Percentiles rank a stretch among this genome's conserved stretches.
These are phyloP conservation scores for Ogataea minuta DNA, from an alignment of 805 yeast species.

Conservation along the genomic window DNA sequence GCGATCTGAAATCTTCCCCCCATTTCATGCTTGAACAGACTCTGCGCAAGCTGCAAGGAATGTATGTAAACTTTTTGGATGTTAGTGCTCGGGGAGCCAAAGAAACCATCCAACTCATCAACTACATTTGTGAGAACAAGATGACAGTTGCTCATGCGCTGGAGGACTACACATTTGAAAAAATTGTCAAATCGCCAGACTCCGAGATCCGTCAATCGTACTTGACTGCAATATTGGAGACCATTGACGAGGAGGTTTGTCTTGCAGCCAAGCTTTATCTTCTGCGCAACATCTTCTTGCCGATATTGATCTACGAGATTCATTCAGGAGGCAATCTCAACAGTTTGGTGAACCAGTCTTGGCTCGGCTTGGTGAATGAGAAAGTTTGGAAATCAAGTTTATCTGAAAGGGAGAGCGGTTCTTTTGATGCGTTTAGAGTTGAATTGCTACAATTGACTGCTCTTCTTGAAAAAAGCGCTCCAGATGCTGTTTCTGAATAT, in stretches of 20 bases:
- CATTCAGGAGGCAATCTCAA: slow-evolving; percentile 39
- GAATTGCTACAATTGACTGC: slow-evolving; percentile 83
- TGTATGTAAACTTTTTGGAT: slow-evolving; percentile 37
- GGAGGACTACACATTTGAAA: slow-evolving; percentile 55
- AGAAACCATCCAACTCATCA: slow-evolving; percentile 40
- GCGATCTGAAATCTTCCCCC: slow-evolving; percentile 52
- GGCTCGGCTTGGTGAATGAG: slow-evolving; percentile 64
- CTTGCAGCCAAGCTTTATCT: slow-evolving; percentile 58
- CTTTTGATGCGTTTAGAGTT: slow-evolving; percentile 69
- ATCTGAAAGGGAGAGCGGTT: slow-evolving; percentile 57
- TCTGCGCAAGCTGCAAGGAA: slow-evolving; percentile 54
- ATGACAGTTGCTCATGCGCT: slow-evolving; percentile 46
- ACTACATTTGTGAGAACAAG: slow-evolving; percentile 44
- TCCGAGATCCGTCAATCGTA: slow-evolving; percentile 45
- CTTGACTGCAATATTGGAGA: slow-evolving; percentile 50
- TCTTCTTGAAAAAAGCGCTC: slow-evolving; percentile 65
- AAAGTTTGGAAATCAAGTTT: slow-evolving; percentile 72
- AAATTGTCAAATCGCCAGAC: slow-evolving; percentile 53
- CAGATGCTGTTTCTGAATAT: slow-evolving; percentile 54
- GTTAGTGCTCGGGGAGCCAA: slow-evolving; percentile 24
- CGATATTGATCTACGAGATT: slow-evolving; percentile 64
- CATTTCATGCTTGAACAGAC: slow-evolving; percentile 75
- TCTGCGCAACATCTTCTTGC: slow-evolving; percentile 60
- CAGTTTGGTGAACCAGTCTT: slow-evolving; percentile 30
- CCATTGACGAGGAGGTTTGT: slow-evolving; percentile 44